Percentiles rank a stretch among this genome's conserved stretches.
phyloP scores from a whole-genome alignment of 352 stramenopile species.

The Phytophthora ohioensis region DNA sequence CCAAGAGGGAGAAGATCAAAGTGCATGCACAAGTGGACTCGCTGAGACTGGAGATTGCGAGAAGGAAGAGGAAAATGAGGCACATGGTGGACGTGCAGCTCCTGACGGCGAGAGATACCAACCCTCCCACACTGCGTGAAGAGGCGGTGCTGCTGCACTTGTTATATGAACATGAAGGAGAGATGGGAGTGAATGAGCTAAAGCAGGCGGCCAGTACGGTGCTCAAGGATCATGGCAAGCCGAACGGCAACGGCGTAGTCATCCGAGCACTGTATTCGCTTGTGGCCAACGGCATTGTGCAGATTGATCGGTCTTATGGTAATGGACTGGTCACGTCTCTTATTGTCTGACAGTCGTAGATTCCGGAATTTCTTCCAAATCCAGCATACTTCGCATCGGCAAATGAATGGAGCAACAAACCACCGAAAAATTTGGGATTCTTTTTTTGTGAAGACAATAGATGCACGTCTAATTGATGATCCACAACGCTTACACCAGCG shows the following conservation, averaged over 20 bases:
- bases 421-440: too few species aligned
- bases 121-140: slow-evolving; percentile 52
- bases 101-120: slow-evolving; percentile 56
- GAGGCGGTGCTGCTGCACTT: slow-evolving; percentile 72
- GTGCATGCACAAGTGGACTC: slow-evolving; percentile 50
- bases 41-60: slow-evolving; percentile 47
- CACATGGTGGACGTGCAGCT: slow-evolving; percentile 76
- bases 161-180: slow-evolving; percentile 64
- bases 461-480: slow-evolving; percentile 11
- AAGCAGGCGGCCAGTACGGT: slow-evolving; percentile 59
- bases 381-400: too few species aligned
- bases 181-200: slow-evolving; percentile 73
- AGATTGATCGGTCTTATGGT: slow-evolving; percentile 73
- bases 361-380: too few species aligned
- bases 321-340: slow-evolving; percentile 74
- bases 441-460: too few species aligned
- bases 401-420: too few species aligned
- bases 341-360: slow-evolving; percentile 42
- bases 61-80: slow-evolving; percentile 69
- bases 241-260: slow-evolving; percentile 50
- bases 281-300: slow-evolving; percentile 72
- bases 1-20: slow-evolving; percentile 30
- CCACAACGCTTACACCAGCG: slow-evolving; percentile 45
- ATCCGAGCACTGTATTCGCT: slow-evolving; percentile 75
- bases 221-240: slow-evolving; percentile 54